Base-by-base conservation (phyloP, 345 rosid species). In the Garcia nutans region DNA sequence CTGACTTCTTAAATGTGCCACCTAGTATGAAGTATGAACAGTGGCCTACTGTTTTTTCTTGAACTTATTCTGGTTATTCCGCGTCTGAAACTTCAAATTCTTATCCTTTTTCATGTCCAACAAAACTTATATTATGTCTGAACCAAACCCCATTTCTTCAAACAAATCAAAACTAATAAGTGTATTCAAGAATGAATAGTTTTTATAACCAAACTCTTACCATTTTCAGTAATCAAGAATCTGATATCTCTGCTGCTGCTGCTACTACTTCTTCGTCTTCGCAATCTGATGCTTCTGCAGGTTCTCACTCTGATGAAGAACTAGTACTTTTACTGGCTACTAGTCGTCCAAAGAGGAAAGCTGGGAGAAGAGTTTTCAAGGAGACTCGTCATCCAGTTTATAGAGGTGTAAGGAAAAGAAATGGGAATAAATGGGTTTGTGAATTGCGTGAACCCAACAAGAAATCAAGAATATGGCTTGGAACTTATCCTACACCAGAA, bases 311-410 rank as follows among this genome's bases (percentile, higher is more conserved):
- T 11, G 79, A 79, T 10, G 68, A 65, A 22, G 79, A 79, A 3
- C 44, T 64, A 20, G 54, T 64, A 13, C 6, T 37, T 37, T 9
- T 52, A 1, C 71, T 79, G 52, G 82, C 82, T 4, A 37, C 45
- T 10, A 75, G 58, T 9, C 62, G 45, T 31, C 82, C 82, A 13
- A 79, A 79, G 55, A 79, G 59, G 26, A 71, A 67, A 45, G 63
- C 82, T 1, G 82, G 92, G 31, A n/a, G 96, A 50, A 87, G 71
- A 72, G 72, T 88, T 6, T 91, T 88, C 68, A 86, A 86, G 62
- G 92, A 92, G 83, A 92, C 97, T 2, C 88, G 97, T 2, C 97
- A 92, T 49, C 97, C 97, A 0, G 78, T 92, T 61, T 92, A 72
- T 71, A 86, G 94, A 77, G 97, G 97, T 0, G 87, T 90, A 13